Percentiles rank a stretch among this genome's conserved stretches.
Conservation (phyloP, 208 protist genomes). For the Trypanosoma cruzi region DNA sequence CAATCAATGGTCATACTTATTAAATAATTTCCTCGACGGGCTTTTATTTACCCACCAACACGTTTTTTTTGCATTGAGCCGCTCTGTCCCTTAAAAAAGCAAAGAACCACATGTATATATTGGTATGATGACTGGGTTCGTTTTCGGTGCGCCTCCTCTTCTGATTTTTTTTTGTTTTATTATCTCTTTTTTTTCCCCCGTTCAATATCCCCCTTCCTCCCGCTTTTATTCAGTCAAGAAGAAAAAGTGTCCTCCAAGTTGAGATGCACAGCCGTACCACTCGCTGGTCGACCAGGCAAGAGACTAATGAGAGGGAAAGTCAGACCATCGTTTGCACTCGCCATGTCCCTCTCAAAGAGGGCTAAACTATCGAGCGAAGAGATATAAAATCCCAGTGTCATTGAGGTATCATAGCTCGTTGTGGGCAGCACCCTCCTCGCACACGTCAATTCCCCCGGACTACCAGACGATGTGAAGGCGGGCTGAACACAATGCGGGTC, state of each 20-base stretch:
- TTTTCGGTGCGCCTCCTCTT: background rate
- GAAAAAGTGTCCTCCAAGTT: background rate
- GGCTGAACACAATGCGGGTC: constrained; percentile 80
- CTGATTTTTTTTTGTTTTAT: background rate
- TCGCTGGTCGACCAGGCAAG: background rate
- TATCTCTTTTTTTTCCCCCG: no score
- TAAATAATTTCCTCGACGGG: no score
- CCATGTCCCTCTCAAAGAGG: constrained; percentile 42
- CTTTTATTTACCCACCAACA: no score
- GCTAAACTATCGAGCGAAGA: constrained; percentile 36
- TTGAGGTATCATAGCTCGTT: constrained; percentile 41
- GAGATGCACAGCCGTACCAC: background rate
- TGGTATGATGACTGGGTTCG: no score
- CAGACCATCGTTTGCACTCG: constrained; percentile 36
- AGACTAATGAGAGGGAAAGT: constrained; percentile 54
- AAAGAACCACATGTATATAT: no score
- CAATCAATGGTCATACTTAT: background rate
- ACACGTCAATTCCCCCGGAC: constrained; percentile 15
- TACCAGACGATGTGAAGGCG: constrained; percentile 49
- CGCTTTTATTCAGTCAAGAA: background rate
- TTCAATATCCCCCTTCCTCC: no score
- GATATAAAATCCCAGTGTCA: constrained; percentile 72
- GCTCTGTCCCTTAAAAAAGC: no score
- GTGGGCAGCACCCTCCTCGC: constrained; percentile 1
- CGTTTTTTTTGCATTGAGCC: no score